Evolutionary conservation across 192 early-diverging fungal species (phyloP).

Genomic region (Borealophlyctis nickersoniae): DNA sequence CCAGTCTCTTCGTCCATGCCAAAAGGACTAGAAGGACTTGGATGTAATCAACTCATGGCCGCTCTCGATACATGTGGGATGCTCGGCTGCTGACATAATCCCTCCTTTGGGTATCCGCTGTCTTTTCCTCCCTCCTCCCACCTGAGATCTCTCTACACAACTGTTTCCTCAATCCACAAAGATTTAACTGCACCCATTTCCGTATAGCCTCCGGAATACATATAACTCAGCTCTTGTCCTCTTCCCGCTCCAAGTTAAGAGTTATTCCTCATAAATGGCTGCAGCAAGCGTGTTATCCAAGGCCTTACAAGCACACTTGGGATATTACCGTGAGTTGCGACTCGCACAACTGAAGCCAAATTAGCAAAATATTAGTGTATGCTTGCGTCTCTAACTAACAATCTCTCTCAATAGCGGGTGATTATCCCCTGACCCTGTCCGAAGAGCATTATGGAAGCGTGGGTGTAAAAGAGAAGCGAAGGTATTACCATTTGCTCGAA

Average conservation of each 20-base stretch:
- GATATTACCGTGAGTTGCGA: slow-evolving; percentile 18
- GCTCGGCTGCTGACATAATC: no score
- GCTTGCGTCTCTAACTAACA: neutral
- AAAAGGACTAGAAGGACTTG: no score
- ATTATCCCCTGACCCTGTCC: neutral
- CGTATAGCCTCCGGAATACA: neutral
- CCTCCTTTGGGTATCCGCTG: no score
- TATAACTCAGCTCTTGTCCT: no score
- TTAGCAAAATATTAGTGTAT: neutral
- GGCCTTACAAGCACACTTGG: slow-evolving; percentile 5
- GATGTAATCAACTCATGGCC: no score
- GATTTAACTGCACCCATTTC: neutral
- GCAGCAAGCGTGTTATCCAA: neutral
- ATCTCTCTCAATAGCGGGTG: neutral
- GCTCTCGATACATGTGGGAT: no score
- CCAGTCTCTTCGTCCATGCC: no score
- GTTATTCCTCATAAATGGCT: neutral
- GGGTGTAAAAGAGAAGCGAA: neutral
- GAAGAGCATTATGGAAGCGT: neutral
- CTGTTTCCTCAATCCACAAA: neutral
- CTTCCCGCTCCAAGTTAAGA: no score
- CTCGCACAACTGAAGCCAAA: neutral
- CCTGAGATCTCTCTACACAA: neutral
- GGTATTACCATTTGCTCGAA: neutral
- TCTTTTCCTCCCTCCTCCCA: neutral